Conservation (phyloP, 257 asterid genomes). For the Nicotiana obtusifolia region DNA sequence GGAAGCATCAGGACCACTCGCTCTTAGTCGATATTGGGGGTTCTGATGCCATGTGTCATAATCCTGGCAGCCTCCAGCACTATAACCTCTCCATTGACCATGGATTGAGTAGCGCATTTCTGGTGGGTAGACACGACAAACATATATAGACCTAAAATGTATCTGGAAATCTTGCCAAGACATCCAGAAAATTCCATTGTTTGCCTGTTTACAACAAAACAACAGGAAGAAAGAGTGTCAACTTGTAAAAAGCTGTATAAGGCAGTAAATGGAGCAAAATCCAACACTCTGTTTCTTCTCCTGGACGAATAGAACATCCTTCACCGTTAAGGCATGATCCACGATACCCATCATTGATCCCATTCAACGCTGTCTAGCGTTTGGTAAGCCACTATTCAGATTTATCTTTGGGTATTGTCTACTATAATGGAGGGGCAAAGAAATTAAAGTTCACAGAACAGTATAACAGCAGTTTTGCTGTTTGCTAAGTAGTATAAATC, state of each 20-base stretch:
- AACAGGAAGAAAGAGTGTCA: not conserved
- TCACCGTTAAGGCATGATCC: not conserved
- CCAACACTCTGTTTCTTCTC: not conserved
- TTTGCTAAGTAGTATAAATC: not conserved
- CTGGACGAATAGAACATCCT: not conserved
- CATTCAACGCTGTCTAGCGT: not conserved
- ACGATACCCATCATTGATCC: not conserved
- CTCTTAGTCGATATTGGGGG: conserved; percentile 87
- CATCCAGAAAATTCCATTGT: conserved; percentile 99
- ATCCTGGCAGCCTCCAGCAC: conserved; percentile 99
- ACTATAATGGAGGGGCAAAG: not conserved
- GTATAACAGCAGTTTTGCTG: not conserved
- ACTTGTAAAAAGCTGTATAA: not conserved
- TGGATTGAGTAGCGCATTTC: conserved; percentile 96
- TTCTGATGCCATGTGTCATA: conserved; percentile 99
- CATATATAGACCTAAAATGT: conserved; percentile 93
- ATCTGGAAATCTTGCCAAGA: conserved; percentile 99
- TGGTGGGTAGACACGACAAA: conserved; percentile 97
- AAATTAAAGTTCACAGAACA: not conserved
- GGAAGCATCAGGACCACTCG: conserved; percentile 86
- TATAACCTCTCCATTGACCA: conserved; percentile 96
- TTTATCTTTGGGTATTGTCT: not conserved
- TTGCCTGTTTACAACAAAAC: conserved; percentile 48
- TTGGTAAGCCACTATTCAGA: not conserved
- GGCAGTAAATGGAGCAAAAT: not conserved